Evolutionary conservation across 345 rosid species (phyloP).

Genomic region (Ceriops zippeliana): DNA sequence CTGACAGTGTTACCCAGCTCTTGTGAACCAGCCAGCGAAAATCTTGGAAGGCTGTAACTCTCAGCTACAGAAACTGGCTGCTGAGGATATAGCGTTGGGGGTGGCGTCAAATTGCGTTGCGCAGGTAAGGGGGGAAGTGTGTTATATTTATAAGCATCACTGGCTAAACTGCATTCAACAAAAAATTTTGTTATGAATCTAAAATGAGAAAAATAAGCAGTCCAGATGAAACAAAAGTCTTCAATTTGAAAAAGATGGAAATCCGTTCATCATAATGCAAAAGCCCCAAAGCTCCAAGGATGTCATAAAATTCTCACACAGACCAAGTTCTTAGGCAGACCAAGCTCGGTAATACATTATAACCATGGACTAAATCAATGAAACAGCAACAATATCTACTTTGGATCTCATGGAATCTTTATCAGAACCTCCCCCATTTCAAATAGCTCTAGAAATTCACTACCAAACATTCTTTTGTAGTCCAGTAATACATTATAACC

Average conservation of each 20-base stretch:
- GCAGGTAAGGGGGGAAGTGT: slow-evolving; percentile 85
- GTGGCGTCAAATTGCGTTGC: slow-evolving; percentile 89
- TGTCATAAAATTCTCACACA: background rate
- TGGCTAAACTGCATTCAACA: slow-evolving; percentile 48
- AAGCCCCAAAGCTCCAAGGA: background rate
- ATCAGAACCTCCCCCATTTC: too few species aligned
- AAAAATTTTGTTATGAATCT: background rate
- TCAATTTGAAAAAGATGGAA: background rate
- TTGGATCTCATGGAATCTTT: too few species aligned
- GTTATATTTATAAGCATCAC: slow-evolving; percentile 68
- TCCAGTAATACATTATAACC: too few species aligned
- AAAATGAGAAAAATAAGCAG: background rate
- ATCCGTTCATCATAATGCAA: too few species aligned
- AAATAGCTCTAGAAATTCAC: too few species aligned
- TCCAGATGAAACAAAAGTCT: background rate
- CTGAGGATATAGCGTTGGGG: slow-evolving; percentile 93
- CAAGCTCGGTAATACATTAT: too few species aligned
- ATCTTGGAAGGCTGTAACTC: slow-evolving; percentile 70
- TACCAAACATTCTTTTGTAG: too few species aligned
- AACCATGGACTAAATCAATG: too few species aligned
- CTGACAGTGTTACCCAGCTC: slow-evolving; percentile 54
- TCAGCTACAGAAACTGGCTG: slow-evolving; percentile 75
- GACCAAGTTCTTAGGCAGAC: too few species aligned
- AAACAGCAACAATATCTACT: too few species aligned
- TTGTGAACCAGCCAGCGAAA: slow-evolving; percentile 45